These are phyloP conservation scores for Apiospora saccharicola DNA, from an alignment of 2,329 filamentous ascomycete genomes.

Conservation along the genomic window DNA sequence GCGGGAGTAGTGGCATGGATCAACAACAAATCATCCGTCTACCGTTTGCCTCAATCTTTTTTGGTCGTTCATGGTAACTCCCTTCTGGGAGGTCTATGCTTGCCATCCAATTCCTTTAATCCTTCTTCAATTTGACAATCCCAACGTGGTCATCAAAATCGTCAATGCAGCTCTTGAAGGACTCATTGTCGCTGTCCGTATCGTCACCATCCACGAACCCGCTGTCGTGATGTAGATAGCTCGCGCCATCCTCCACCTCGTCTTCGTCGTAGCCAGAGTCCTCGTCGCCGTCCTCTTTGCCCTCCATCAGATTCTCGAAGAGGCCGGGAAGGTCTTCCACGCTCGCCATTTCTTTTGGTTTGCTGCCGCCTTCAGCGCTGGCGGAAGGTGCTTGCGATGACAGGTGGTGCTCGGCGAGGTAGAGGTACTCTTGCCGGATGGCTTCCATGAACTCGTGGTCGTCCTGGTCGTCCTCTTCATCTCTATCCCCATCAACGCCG, in stretches of 20 bases:
- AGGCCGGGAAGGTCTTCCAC: background rate
- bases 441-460: background rate
- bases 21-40: too few relatives aligned
- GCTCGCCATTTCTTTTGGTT: too few relatives aligned
- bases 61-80: too few relatives aligned
- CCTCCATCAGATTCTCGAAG: background rate
- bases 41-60: too few relatives aligned
- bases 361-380: background rate
- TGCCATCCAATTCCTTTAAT: background rate
- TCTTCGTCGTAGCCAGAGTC: conserved; percentile 6
- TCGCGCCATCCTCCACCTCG: background rate
- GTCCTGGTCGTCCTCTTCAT: background rate
- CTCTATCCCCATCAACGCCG: too few relatives aligned
- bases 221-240: background rate
- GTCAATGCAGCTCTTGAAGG: background rate
- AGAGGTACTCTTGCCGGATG: conserved; percentile 6
- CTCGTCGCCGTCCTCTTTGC: background rate
- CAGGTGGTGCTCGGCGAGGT: conserved; percentile 10
- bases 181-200: conserved; percentile 1
- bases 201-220: background rate
- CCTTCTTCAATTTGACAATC: background rate
- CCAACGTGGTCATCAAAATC: background rate
- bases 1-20: too few relatives aligned
- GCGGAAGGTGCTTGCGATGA: background rate
- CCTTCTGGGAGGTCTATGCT: background rate